These are phyloP conservation scores for Chaetomidium leptoderma DNA, from an alignment of 495 filamentous ascomycete genomes.

Conservation along the genomic window DNA sequence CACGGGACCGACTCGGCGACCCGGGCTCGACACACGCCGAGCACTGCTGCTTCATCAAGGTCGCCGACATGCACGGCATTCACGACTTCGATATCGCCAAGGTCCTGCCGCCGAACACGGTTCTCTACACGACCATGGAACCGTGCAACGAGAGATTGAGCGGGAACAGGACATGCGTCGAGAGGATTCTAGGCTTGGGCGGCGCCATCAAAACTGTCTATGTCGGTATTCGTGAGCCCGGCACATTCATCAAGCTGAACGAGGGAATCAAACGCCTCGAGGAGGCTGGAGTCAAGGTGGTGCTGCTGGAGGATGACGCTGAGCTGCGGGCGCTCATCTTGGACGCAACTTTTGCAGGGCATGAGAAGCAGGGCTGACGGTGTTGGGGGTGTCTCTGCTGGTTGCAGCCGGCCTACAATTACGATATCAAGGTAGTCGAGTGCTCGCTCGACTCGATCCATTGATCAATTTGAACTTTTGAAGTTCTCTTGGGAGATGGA, in stretches of 20 bases:
- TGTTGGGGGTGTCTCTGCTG: too few species aligned
- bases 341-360: not conserved
- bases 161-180: constrained; percentile 66
- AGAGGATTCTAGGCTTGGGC: constrained; percentile 59
- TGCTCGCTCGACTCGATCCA: too few species aligned
- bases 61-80: constrained; percentile 38
- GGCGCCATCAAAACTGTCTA: constrained; percentile 62
- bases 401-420: too few species aligned
- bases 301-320: constrained; percentile 42
- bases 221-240: constrained; percentile 73
- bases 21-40: constrained; percentile 43
- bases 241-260: constrained; percentile 68
- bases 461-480: too few species aligned
- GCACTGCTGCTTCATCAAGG: constrained; percentile 49
- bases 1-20: constrained; percentile 33
- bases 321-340: not conserved
- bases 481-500: too few species aligned
- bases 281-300: constrained; percentile 59
- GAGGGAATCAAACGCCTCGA: constrained; percentile 58
- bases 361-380: not conserved
- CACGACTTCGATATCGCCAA: constrained; percentile 37
- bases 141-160: constrained; percentile 69
- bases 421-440: too few species aligned
- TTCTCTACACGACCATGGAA: constrained; percentile 84
- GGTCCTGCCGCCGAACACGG: constrained; percentile 39